Evolutionary conservation across 192 early-diverging fungal species (phyloP), one percentile per base, ranked within the genome.

Genomic region (Gonapodya prolifera): DNA sequence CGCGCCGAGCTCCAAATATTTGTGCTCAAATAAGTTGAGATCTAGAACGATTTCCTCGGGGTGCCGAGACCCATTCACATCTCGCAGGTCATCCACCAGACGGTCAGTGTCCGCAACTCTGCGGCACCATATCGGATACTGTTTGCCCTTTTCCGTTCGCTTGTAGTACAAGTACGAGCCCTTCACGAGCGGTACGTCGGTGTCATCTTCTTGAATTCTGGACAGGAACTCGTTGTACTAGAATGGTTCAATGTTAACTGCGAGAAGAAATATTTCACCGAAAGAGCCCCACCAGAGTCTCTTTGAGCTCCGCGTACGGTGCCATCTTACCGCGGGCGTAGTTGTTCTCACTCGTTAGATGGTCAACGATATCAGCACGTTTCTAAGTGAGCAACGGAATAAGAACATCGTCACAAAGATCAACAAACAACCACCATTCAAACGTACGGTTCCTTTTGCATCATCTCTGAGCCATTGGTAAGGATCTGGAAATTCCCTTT

Each of bases 391-490:
- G 78, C 61, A 77, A 81, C 70, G n/a, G n/a, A n/a, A n/a, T n/a
- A n/a, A n/a, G n/a, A n/a, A 61, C 23, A 8, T 61, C 45, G 8
- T 8, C 45, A 61, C 23, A 8, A 61, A 61, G 8, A 61, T 23
- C 45, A 61, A 61, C n/a, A 61, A 23, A 61, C 45, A 61, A 61
- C 8, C 23, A 23, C 8, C 8, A 61, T 23, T 8, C 8, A 23
- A 23, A 61, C 8, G 45, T 61, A 61, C 45, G 8, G 45, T 23
- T 61, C 45, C 45, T 23, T 61, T 61, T 16, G 45, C 23, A 23
- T 79, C 74, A 76, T 85, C 84, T 75, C 85, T 87, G 34, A 87
- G 16, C 86, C 86, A 87, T 77, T 87, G 86, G 77, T 84, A 87
- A 36, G 35, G 30, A 77, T 87, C 86, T 30, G 35, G 35, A 28